phyloP scores from a whole-genome alignment of 495 filamentous ascomycete genomes.

The Cercophora sp. region DNA sequence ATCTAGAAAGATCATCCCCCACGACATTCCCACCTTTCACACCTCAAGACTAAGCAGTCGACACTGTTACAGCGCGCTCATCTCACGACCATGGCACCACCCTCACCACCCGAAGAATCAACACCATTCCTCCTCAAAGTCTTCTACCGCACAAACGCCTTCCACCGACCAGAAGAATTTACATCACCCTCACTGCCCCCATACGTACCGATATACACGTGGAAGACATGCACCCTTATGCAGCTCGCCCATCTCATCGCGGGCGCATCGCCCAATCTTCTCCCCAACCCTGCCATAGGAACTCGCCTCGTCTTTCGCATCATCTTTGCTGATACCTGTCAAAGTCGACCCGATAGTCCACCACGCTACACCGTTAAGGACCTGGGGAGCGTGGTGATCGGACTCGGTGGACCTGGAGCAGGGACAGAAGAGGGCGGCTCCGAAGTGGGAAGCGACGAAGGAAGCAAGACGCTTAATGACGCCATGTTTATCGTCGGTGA shows the following conservation, averaged over 20 bases:
- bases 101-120: not conserved
- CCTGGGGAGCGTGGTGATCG: constrained; percentile 76
- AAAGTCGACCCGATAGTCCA: constrained; percentile 43
- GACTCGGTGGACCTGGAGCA: constrained; percentile 55
- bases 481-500: constrained; percentile 83
- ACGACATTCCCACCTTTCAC: no score
- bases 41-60: no score
- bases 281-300: constrained; percentile 72
- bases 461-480: constrained; percentile 68
- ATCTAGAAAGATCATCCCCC: no score
- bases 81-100: not conserved
- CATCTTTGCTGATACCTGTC: constrained; percentile 75
- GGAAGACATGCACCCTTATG: constrained; percentile 74
- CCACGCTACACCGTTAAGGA: constrained; percentile 69
- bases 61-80: no score
- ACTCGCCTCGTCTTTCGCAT: constrained; percentile 83
- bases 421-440: constrained; percentile 7
- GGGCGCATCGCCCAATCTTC: constrained; percentile 36
- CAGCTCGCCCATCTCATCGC: constrained; percentile 70
- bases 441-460: no score
- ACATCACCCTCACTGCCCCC: constrained; percentile 51
- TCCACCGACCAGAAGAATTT: constrained; percentile 63
- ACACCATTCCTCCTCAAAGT: constrained; percentile 85
- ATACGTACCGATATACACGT: constrained; percentile 83
- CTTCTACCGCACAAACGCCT: constrained; percentile 60